These are phyloP conservation scores for Puya raimondii DNA, from an alignment of 176 grass and related monocot genomes.

Conservation along the genomic window DNA sequence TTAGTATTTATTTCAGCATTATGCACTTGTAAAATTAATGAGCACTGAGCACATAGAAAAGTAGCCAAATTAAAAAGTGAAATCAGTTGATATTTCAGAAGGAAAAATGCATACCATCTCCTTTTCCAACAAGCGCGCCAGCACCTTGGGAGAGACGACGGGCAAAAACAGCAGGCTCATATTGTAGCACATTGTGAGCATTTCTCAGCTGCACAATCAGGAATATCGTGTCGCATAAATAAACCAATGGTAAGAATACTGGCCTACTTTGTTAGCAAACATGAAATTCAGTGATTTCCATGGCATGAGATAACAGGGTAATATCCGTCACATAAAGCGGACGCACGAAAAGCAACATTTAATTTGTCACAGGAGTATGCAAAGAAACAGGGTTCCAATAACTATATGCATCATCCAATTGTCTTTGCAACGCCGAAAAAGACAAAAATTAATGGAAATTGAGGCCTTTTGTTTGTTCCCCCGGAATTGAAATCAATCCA, in stretches of 20 bases:
- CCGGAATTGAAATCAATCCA: too few species aligned
- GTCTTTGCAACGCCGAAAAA: too few species aligned
- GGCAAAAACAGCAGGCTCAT: slow-evolving; percentile 31
- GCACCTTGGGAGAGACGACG: slow-evolving; percentile 52
- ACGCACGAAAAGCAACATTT: background rate
- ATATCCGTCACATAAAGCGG: background rate
- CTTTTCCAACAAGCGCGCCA: slow-evolving; percentile 16
- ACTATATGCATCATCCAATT: too few species aligned
- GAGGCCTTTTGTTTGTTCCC: too few species aligned
- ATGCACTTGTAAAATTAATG: background rate
- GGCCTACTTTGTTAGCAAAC: background rate
- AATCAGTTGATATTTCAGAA: background rate
- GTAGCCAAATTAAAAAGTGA: background rate
- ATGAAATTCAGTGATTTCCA: background rate
- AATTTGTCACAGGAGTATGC: too few species aligned
- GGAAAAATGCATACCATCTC: slow-evolving; percentile 24
- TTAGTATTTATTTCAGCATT: background rate
- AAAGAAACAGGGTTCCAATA: too few species aligned
- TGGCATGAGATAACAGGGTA: background rate
- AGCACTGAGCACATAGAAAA: background rate
- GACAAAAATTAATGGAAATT: too few species aligned
- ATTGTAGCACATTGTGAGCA: slow-evolving; percentile 39
- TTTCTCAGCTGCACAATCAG: slow-evolving; percentile 51
- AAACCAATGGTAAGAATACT: background rate
- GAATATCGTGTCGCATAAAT: background rate